These are phyloP conservation scores for Coniochaeta prunicola DNA, from an alignment of 2,329 filamentous ascomycete genomes.

Conservation along the genomic window DNA sequence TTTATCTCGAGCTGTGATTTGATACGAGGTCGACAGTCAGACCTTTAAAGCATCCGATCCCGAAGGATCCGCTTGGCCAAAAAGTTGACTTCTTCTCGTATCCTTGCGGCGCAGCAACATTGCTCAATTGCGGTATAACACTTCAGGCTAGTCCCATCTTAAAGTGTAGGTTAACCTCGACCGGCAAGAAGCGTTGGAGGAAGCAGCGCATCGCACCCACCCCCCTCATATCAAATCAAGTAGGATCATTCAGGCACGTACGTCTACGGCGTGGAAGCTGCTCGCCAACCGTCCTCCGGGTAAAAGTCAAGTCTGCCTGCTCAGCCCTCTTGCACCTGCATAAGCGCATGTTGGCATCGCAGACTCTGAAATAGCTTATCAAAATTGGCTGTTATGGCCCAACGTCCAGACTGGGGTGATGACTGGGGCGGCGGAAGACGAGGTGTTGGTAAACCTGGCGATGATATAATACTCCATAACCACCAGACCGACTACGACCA, in stretches of 20 bases:
- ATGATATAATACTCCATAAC: neutral
- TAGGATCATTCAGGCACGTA: neutral
- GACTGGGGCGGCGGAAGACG: neutral
- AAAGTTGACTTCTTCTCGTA: neutral
- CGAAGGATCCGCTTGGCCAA: neutral
- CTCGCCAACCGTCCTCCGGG: no score
- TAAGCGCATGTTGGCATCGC: neutral
- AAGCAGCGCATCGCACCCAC: neutral
- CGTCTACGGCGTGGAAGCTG: neutral
- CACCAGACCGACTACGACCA: neutral
- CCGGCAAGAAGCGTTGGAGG: neutral
- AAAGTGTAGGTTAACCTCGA: neutral
- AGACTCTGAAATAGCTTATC: neutral
- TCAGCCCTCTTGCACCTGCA: neutral
- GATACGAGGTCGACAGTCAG: neutral
- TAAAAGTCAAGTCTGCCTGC: neutral
- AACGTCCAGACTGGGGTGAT: neutral
- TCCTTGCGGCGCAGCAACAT: neutral
- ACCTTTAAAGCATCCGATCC: neutral
- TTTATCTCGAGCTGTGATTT: neutral
- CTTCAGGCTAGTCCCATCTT: neutral
- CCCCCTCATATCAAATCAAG: neutral
- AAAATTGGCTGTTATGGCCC: neutral
- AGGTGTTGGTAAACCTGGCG: neutral
- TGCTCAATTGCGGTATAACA: neutral